phyloP scores from a whole-genome alignment of 2,329 filamentous ascomycete species.

The Ceratocystis papillata region DNA sequence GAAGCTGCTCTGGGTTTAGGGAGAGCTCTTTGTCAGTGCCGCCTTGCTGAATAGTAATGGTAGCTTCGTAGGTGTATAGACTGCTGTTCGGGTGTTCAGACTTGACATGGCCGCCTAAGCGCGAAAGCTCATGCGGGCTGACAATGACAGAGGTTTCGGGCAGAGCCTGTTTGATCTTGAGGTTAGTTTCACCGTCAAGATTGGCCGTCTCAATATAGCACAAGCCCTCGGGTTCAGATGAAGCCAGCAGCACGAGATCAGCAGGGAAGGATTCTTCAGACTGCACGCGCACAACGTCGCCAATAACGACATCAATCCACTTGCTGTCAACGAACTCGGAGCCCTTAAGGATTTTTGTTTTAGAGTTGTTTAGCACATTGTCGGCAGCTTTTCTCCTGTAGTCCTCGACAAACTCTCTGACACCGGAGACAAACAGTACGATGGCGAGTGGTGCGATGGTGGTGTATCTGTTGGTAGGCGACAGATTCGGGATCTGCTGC shows the following conservation, averaged over 20 bases:
- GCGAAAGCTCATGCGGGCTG: slow-evolving; percentile 72
- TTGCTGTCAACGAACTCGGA: slow-evolving; percentile 75
- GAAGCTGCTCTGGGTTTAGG: slow-evolving; percentile 79
- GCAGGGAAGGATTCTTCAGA: slow-evolving; percentile 93
- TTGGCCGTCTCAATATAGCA: slow-evolving; percentile 99
- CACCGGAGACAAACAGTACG: slow-evolving; percentile 86
- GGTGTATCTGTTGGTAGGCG: slow-evolving; percentile 88
- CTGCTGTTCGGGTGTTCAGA: slow-evolving; percentile 98
- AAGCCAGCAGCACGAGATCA: slow-evolving; percentile 82
- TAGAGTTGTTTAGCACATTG: slow-evolving; percentile 75
- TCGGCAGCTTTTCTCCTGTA: slow-evolving; percentile 82
- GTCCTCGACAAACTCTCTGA: slow-evolving; percentile 90
- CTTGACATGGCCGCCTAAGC: slow-evolving; percentile 73
- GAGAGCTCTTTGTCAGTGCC: slow-evolving; percentile 89
- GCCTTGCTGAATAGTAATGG: slow-evolving; percentile 77
- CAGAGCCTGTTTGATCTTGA: slow-evolving; percentile 96
- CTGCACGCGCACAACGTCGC: slow-evolving; percentile 84
- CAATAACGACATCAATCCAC: slow-evolving; percentile 89
- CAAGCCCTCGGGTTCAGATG: slow-evolving; percentile 90
- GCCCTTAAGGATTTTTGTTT: slow-evolving; percentile 70
- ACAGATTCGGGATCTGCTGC: slow-evolving; percentile 91
- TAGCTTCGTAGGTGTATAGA: slow-evolving; percentile 95
- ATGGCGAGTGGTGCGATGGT: slow-evolving; percentile 90
- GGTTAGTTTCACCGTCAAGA: slow-evolving; percentile 90
- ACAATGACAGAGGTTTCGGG: slow-evolving; percentile 85